Percentiles rank a stretch among this genome's conserved stretches.
Conservation (phyloP, 306 rosid genomes). For the Corylus avellana region DNA sequence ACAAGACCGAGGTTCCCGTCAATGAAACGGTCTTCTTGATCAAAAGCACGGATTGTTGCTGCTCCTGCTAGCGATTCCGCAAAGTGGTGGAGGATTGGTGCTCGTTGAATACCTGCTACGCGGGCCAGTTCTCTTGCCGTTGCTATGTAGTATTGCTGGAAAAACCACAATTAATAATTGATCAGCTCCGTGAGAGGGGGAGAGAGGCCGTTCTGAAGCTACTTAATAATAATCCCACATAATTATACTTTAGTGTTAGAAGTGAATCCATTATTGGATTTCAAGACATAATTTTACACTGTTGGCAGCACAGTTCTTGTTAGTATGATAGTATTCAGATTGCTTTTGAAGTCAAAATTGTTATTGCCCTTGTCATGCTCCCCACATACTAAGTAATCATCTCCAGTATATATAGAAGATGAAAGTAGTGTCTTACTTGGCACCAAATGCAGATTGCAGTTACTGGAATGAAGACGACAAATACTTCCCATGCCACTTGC, state of each 20-base stretch:
- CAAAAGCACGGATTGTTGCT: constrained; percentile 85
- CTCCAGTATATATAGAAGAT: constrained; percentile 10
- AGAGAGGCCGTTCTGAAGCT: neutral
- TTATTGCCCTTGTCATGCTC: neutral
- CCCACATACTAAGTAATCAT: neutral
- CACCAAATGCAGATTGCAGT: constrained; percentile 87
- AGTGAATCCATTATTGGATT: neutral
- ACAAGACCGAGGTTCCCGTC: constrained; percentile 62
- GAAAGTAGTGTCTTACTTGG: constrained; percentile 59
- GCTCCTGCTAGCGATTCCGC: constrained; percentile 94
- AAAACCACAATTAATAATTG: constrained; percentile 24
- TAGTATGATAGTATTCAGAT: constrained; percentile 3
- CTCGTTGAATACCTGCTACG: constrained; percentile 69
- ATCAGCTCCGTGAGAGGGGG: neutral
- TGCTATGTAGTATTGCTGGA: constrained; percentile 86
- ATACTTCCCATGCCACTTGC: constrained; percentile 97
- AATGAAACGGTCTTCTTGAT: constrained; percentile 77
- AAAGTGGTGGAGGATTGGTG: constrained; percentile 95
- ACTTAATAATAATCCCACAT: neutral
- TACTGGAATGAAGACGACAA: constrained; percentile 82
- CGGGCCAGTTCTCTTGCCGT: constrained; percentile 97
- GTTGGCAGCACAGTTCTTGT: neutral
- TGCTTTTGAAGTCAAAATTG: neutral
- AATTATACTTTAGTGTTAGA: neutral
- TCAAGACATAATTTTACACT: neutral